These are phyloP conservation scores for Firmiana major DNA, from an alignment of 345 rosid species.

Conservation along the genomic window DNA sequence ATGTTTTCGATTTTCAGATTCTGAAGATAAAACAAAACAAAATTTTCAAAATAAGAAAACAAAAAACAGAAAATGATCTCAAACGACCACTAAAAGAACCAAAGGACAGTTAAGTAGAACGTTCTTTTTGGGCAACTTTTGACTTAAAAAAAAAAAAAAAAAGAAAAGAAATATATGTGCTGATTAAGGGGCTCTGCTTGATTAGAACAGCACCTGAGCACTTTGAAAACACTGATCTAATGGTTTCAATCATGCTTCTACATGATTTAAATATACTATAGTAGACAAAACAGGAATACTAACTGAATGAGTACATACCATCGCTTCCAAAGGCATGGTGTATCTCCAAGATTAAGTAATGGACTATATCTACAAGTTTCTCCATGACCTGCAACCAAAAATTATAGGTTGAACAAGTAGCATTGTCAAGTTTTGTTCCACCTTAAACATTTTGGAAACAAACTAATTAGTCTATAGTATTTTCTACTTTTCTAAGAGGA, in stretches of 20 bases:
- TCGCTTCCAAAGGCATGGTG: conserved; percentile 62
- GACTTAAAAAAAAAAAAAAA: not conserved
- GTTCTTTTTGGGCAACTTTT: not conserved
- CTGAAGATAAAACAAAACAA: too few species aligned
- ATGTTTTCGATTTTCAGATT: too few species aligned
- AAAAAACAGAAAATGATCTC: too few species aligned
- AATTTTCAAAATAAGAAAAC: too few species aligned
- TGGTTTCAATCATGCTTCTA: not conserved
- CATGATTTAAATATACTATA: not conserved
- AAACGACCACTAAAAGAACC: too few species aligned
- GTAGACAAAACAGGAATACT: not conserved
- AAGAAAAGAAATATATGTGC: too few species aligned
- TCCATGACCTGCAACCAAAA: conserved; percentile 71
- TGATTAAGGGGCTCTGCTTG: not conserved
- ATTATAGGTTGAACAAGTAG: not conserved
- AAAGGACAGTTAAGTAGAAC: not conserved
- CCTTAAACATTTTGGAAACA: not conserved
- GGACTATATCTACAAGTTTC: conserved; percentile 91
- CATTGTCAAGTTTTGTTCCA: not conserved
- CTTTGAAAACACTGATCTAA: not conserved
- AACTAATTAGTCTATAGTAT: not conserved
- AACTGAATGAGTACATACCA: conserved; percentile 41
- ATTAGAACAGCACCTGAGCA: not conserved
- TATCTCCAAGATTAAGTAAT: conserved; percentile 77
- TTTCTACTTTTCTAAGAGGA: not conserved